Evolutionary conservation across 1,284 basidiomycete genomes (phyloP).

Genomic region (Trichosporon sp.): DNA sequence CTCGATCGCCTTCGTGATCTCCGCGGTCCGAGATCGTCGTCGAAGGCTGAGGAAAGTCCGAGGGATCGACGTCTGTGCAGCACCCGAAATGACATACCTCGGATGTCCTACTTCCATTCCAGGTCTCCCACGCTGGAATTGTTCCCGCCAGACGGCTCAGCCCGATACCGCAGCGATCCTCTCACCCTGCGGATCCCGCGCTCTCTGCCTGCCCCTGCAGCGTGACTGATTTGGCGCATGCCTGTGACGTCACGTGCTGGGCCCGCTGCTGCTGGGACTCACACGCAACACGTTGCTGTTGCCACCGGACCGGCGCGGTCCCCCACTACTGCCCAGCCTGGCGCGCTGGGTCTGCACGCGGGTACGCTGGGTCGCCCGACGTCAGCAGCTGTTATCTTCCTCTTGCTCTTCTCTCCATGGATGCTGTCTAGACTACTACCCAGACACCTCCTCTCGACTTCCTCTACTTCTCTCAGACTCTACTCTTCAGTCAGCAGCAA

Average conservation of each 20-base stretch:
- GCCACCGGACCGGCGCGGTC: neutral
- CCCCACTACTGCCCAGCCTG: neutral
- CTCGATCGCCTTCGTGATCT: neutral
- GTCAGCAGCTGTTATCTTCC: neutral
- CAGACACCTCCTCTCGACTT: neutral
- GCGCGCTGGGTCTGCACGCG: too few relatives aligned
- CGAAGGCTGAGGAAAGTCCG: neutral
- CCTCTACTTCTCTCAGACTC: neutral
- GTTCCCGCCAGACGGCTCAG: too few relatives aligned
- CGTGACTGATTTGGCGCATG: neutral
- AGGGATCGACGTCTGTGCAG: neutral
- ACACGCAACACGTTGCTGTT: neutral
- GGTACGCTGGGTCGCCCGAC: neutral
- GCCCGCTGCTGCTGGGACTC: neutral
- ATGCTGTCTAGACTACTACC: neutral
- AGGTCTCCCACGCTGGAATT: too few relatives aligned
- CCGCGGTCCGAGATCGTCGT: neutral
- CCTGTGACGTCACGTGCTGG: constrained; percentile 1
- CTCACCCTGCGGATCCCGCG: too few relatives aligned
- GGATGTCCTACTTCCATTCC: too few relatives aligned
- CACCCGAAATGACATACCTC: too few relatives aligned
- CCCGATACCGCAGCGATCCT: too few relatives aligned
- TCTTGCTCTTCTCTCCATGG: neutral
- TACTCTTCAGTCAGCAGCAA: neutral
- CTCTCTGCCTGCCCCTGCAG: neutral